Conservation (phyloP, 1,284 basidiomycete genomes). For the Cutaneotrichosporon daszewskae region DNA sequence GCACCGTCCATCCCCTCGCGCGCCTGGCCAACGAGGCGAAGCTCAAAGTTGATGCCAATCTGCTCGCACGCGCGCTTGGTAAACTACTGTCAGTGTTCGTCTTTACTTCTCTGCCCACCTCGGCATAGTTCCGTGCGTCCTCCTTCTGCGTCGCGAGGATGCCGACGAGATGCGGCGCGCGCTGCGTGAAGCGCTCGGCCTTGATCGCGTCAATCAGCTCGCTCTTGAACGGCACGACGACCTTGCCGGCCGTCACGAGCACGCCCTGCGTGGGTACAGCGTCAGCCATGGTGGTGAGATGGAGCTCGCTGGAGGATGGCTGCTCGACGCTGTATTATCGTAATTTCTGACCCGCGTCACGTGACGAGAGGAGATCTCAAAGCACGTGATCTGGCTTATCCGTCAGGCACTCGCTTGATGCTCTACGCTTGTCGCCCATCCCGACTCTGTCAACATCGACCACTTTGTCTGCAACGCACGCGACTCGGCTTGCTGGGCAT, state of each 20-base stretch:
- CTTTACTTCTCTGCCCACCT: conserved; percentile 49
- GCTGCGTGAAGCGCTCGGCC: conserved; percentile 27
- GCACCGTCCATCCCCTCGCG: conserved; percentile 46
- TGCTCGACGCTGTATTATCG: no score
- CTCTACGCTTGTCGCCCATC: no score
- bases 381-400: no score
- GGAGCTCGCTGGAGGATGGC: no score
- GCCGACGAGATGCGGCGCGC: conserved; percentile 73
- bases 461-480: no score
- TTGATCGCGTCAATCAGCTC: conserved; percentile 39
- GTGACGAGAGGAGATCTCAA: no score
- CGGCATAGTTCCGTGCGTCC: conserved; percentile 85
- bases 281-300: no score
- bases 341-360: no score
- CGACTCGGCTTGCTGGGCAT: no score
- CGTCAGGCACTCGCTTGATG: no score
- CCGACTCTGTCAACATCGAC: no score
- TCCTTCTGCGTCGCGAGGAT: conserved; percentile 82
- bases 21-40: conserved; percentile 60
- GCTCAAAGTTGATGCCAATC: conserved; percentile 79
- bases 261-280: no score
- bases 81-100: conserved; percentile 53
- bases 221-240: conserved; percentile 46
- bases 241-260: conserved; percentile 46
- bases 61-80: conserved; percentile 85